Percentiles rank a stretch among this genome's conserved stretches.
Evolutionary conservation across 23 red algal species (phyloP).

Genomic region (Gracilariopsis chorda): DNA sequence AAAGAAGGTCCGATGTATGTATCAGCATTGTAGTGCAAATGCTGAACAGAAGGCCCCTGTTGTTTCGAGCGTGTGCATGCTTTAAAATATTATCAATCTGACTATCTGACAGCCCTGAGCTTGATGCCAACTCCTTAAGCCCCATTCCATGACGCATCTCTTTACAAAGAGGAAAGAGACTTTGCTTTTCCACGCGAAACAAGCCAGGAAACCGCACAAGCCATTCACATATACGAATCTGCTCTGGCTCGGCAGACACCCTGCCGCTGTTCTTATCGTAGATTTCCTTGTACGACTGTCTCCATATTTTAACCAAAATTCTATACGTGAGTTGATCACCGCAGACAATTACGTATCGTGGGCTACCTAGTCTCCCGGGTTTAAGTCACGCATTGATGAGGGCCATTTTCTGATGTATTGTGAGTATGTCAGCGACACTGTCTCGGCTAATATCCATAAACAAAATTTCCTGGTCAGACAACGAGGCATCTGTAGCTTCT

Average conservation of each 20-base stretch:
- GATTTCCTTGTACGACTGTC: not conserved
- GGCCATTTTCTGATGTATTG: not conserved
- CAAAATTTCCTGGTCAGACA: not conserved
- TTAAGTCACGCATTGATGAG: not conserved
- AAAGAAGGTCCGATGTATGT: not conserved
- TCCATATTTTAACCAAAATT: constrained; percentile 8
- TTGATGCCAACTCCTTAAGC: not conserved
- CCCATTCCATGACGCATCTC: not conserved
- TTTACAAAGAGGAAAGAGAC: constrained; percentile 9
- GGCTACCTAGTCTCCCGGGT: not conserved
- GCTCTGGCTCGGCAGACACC: not conserved
- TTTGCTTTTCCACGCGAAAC: constrained; percentile 13
- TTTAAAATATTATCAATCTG: not conserved
- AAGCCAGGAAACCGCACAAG: not conserved
- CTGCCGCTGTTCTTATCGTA: not conserved
- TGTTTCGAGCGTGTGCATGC: constrained; percentile 1
- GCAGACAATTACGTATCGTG: not conserved
- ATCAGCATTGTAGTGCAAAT: not conserved
- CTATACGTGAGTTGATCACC: constrained; percentile 29
- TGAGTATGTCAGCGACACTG: constrained; percentile 15
- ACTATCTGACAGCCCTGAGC: not conserved
- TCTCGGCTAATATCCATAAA: not conserved
- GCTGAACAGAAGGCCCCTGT: not conserved
- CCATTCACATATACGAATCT: not conserved
- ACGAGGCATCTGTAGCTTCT: not conserved